Base-by-base conservation (phyloP, 306 rosid species). In the Trichosanthes truncata region DNA sequence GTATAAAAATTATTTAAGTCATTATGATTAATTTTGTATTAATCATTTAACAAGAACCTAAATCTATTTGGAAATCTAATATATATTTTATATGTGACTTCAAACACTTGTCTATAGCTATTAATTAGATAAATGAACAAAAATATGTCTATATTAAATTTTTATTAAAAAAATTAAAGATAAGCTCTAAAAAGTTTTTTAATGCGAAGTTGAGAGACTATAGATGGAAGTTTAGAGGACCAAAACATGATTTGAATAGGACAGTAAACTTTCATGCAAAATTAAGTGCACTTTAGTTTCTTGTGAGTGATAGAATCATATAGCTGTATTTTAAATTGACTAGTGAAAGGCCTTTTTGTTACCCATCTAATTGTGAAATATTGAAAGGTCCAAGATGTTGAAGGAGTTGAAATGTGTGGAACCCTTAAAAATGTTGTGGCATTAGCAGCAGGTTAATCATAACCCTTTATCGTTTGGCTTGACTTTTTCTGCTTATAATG, bases 381-480 rank as follows among this genome's bases (percentile, higher is more conserved):
- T 81, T 53, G 57, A 78, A 45, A 94, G 98, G 94, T 90, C 76
- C 88, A 87, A 79, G 98, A 94, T 57, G 92, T 92, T 76, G 97
- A 92, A 90, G 97, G 98, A 52, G 97, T 94, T 18, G 98, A 94
- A 84, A 82, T 94, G 81, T 92, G 98, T 81, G 98, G 98, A 78
- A 94, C 98, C 25, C 85, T 94, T 81, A 94, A 94, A 84, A 94
- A 94, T 77, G 85, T 92, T 75, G 98, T 94, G 74, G 97, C 98
- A 80, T 84, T 89, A 84, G 98, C 92, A 56, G 93, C 97, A 89
- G 98, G 98, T 93, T 80, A 74, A 86, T 87, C 76, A 33, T 74
- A 20, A 74, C 31, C 31, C 63, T 74, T 33, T 35, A 74, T 74
- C 63, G 52, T 31, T 26, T 80, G 25, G 51, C 63, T 53, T 73